Base-by-base conservation (phyloP, 108 stramenopile genomes). In the Skeletonema menzelii region DNA sequence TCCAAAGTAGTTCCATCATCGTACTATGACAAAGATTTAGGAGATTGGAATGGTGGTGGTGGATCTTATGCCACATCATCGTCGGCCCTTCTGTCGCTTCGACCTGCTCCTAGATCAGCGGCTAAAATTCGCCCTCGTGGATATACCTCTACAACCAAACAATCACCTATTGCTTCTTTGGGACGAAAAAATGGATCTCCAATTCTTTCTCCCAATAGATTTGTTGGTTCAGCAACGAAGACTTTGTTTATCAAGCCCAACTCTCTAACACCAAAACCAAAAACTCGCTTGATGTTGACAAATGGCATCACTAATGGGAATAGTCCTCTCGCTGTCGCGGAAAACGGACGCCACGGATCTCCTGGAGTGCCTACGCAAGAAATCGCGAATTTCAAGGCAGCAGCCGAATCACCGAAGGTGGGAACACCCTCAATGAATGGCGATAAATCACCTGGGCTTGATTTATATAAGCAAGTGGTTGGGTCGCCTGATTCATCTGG, bases 91-190 rank as follows among this genome's bases (percentile, higher is more conserved):
- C 27, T 55, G 44, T 56, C 73, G 26, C 79, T 79, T 46, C 73
- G 73, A 46, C 80, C 88, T 34, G 72, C 87, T 24, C 88, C 93
- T 5, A 71, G 76, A 56, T 95, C 91, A 27, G 69, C 65, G 15
- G 86, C 84, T 8, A 87, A 86, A 75, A 87, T 94, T 69, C 86
- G 90, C 15, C 93, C 93, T 27, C 79, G 91, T 35, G 93, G 93
- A 20, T 91, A 89, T 71, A 80, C 49, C 3, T 24, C 87, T 38
- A 53, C 86, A 37, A 53, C 77, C 63, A 75, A 82, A 72, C 44
- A 77, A 59, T 83, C 82, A 27, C 80, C 80, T 24, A 70, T 67
- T 20, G 46, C 84, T n/a, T 71, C 75, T 49, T 37, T 70, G 14
- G 75, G 62, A 35, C 63, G 40, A 22, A 66, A 75, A 44, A 56